phyloP scores from a whole-genome alignment of 306 rosid genomes.

The Pyrus pyrifolia region DNA sequence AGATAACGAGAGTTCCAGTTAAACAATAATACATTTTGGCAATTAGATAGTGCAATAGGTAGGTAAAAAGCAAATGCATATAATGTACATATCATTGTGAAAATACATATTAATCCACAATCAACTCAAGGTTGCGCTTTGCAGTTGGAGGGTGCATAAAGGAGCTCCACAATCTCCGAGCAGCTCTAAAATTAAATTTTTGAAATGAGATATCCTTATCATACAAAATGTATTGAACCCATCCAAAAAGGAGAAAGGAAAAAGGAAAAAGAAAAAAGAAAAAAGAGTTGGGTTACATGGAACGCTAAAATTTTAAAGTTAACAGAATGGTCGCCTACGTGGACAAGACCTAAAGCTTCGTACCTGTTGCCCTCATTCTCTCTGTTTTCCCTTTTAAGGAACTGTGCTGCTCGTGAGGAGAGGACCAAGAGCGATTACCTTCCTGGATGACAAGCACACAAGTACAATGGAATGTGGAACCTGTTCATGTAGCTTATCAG shows the following conservation, averaged over 20 bases:
- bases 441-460: slow-evolving; percentile 42
- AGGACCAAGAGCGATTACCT: slow-evolving; percentile 33
- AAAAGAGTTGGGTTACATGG: background rate
- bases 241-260: background rate
- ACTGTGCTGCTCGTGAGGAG: slow-evolving; percentile 32
- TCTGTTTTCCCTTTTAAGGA: slow-evolving; percentile 38
- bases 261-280: background rate
- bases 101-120: slow-evolving; percentile 37
- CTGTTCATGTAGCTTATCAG: background rate
- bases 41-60: background rate
- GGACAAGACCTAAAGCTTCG: slow-evolving; percentile 11
- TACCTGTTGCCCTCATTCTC: slow-evolving; percentile 57
- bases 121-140: slow-evolving; percentile 45
- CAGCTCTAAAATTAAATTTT: slow-evolving; percentile 25
- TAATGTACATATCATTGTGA: background rate
- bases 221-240: background rate
- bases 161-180: slow-evolving; percentile 56
- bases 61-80: background rate
- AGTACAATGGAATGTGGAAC: background rate
- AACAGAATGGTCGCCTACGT: background rate
- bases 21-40: background rate
- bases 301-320: slow-evolving; percentile 6
- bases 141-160: slow-evolving; percentile 37
- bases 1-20: background rate
- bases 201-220: background rate